Conservation (phyloP, 1,284 basidiomycete species). For the Melampsora americana region DNA sequence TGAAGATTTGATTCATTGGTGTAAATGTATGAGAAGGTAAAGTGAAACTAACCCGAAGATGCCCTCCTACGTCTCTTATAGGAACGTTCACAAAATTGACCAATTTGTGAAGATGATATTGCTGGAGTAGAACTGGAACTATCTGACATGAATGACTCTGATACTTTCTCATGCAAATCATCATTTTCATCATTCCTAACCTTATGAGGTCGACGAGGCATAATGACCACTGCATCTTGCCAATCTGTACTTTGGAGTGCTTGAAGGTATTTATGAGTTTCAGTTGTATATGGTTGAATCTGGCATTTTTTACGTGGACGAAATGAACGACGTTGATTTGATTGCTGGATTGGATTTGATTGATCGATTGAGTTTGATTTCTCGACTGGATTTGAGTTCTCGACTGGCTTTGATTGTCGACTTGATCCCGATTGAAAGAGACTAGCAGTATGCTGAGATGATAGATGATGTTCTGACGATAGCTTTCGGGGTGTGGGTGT, state of each 20-base stretch:
- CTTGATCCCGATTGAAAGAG: too few species aligned
- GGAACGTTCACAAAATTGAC: conserved; percentile 1
- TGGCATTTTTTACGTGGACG: not conserved
- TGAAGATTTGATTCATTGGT: too few species aligned
- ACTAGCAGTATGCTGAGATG: too few species aligned
- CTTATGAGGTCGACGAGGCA: not conserved
- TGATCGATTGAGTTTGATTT: too few species aligned
- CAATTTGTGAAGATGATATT: not conserved
- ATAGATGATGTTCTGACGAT: too few species aligned
- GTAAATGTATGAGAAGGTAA: not conserved
- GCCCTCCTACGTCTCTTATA: not conserved
- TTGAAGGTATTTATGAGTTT: not conserved
- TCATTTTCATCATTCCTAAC: not conserved
- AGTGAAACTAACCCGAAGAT: not conserved
- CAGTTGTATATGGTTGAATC: not conserved
- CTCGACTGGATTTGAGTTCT: too few species aligned
- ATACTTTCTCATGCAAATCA: not conserved
- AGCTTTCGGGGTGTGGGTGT: too few species aligned
- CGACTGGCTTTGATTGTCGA: too few species aligned
- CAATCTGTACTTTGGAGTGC: not conserved
- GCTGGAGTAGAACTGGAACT: not conserved
- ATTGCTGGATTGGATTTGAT: not conserved
- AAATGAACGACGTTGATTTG: not conserved
- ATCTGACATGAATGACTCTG: not conserved
- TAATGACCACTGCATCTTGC: not conserved